These are phyloP conservation scores for Citrullus amarus DNA, from an alignment of 306 rosid genomes.

Conservation along the genomic window DNA sequence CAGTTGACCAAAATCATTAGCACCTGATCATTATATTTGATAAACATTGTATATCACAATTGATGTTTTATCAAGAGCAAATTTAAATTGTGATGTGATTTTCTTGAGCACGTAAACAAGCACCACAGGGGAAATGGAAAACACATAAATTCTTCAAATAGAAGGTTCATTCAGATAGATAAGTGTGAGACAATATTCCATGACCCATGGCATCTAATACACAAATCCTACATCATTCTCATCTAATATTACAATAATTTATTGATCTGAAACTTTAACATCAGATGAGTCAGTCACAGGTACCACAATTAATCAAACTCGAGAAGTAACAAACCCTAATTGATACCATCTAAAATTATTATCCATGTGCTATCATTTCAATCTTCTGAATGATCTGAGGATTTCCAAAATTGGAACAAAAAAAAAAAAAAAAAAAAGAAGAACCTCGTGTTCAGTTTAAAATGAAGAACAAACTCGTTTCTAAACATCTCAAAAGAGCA, in stretches of 20 bases:
- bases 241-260: not conserved
- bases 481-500: not conserved
- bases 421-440: not conserved
- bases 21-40: conserved; percentile 29
- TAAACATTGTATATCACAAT: not conserved
- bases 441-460: not conserved
- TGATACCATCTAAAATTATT: not conserved
- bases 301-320: not conserved
- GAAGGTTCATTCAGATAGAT: not conserved
- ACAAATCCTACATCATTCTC: too few relatives aligned
- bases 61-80: too few relatives aligned
- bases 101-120: not conserved
- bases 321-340: not conserved
- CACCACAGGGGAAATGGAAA: not conserved
- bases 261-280: not conserved
- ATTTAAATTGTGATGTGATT: too few relatives aligned
- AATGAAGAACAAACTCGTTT: not conserved
- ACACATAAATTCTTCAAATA: not conserved
- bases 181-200: not conserved
- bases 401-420: not conserved
- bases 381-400: not conserved
- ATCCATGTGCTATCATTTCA: not conserved
- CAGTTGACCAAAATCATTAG: conserved; percentile 83
- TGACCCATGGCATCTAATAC: not conserved
- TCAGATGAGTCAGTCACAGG: not conserved